Base-by-base conservation (phyloP, 768 basidiomycete species). In the Holtermannia corniformis region DNA sequence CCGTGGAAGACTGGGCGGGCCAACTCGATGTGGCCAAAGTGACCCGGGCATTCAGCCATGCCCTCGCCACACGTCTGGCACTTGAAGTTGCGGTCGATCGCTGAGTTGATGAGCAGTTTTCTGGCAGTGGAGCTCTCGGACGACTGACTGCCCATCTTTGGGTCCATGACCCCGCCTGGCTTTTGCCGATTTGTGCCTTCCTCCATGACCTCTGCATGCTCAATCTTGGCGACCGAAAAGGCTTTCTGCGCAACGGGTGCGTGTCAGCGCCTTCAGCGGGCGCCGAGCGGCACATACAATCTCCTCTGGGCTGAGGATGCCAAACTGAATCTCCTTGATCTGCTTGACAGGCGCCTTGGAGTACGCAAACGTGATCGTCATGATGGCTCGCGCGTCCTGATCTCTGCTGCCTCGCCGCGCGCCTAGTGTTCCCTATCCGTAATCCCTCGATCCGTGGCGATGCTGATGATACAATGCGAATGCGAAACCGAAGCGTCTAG, bases 51-150 rank as follows among this genome's bases (percentile, higher is more conserved):
- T 72, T 97, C 95, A 16, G 90, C 85, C 92, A 97, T 96, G n/a
- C 92, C 93, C 79, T 99, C 95, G 61, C 91, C 92, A 73, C 95
- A 97, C 24, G 95, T 97, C 77, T 96, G 91, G 72, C 95, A 99
- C 77, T 97, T 97, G 77, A 93, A 72, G 55, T 71, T 72, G 21
- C 72, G 64, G 57, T 74, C 72, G 59, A 74, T 72, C 13, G 57
- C 56, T 57, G 22, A 16, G 10, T 16, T 28, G 3, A 28, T 26
- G 20, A 11, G 7, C 43, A 10, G 43, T 44, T 23, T 44, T 11
- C 43, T 44, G 27, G 64, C 66, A 63, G 51, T 32, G 43, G 47
- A 27, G 43, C 37, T 55, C 25, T 21, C 52, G 28, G 41, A 43
- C 4, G 49, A 69, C 70, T 62, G 59, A 72, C 68, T 99, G 37